These are phyloP conservation scores for Amauroascus niger DNA, from an alignment of 2,329 filamentous ascomycete species.

Conservation along the genomic window DNA sequence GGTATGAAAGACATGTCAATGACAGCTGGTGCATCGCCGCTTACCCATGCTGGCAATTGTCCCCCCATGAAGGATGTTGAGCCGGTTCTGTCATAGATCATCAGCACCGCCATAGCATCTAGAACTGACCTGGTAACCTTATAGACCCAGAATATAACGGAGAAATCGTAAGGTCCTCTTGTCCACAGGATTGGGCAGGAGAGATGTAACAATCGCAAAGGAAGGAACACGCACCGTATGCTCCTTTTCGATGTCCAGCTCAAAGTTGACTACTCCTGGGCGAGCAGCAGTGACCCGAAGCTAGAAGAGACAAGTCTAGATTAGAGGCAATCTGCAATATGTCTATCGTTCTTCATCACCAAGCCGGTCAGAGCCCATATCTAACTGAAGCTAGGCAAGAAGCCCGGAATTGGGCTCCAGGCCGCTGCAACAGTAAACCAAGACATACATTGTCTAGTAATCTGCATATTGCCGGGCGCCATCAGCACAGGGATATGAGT, in stretches of 20 bases:
- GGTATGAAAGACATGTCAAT: background rate
- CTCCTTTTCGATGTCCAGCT: slow-evolving; percentile 54
- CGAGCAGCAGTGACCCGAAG: slow-evolving; percentile 51
- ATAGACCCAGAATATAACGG: too few relatives aligned
- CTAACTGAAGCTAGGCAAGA: background rate
- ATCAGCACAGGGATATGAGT: background rate
- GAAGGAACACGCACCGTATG: slow-evolving; percentile 45
- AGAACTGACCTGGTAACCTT: background rate
- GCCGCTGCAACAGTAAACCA: background rate
- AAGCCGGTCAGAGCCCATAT: background rate
- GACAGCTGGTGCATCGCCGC: slow-evolving; percentile 4
- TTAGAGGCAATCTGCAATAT: background rate
- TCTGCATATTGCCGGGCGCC: slow-evolving; percentile 14
- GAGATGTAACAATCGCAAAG: background rate
- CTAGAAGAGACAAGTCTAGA: slow-evolving; percentile 28
- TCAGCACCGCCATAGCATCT: background rate
- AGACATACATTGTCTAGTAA: slow-evolving; percentile 35
- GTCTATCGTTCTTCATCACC: background rate
- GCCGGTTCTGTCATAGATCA: slow-evolving; percentile 44
- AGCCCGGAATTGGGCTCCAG: too few relatives aligned
- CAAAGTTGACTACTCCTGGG: slow-evolving; percentile 55
- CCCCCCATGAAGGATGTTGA: slow-evolving; percentile 57
- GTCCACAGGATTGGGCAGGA: background rate
- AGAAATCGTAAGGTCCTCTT: background rate
- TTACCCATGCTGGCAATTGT: slow-evolving; percentile 54